phyloP scores from a whole-genome alignment of 1,284 basidiomycete species.

The Leccinum fallax region DNA sequence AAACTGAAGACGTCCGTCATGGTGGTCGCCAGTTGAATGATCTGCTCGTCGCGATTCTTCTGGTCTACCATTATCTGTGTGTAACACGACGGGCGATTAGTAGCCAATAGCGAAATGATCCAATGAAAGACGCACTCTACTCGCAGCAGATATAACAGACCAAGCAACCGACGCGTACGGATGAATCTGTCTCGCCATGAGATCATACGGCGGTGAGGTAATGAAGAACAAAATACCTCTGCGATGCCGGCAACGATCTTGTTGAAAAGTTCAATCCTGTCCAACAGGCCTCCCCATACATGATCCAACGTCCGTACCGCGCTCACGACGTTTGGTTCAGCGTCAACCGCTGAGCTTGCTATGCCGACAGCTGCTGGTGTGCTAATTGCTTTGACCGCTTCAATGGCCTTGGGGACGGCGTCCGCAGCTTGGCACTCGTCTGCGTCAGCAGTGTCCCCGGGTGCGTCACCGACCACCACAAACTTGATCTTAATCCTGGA shows the following conservation, averaged over 20 bases:
- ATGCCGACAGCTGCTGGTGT: no score
- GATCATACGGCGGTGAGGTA: no score
- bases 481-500: not conserved
- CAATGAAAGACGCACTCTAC: not conserved
- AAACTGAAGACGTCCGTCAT: not conserved
- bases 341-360: not conserved
- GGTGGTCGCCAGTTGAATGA: not conserved
- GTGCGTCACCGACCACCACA: no score
- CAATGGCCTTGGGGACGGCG: not conserved
- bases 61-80: not conserved
- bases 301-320: no score
- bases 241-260: no score
- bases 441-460: no score
- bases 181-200: no score
- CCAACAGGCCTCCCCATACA: not conserved
- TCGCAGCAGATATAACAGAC: not conserved
- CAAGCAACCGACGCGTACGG: no score
- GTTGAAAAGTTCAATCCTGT: no score
- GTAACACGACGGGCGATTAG: not conserved
- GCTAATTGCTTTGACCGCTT: not conserved
- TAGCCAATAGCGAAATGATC: not conserved
- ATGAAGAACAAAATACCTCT: no score
- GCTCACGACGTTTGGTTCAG: no score
- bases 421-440: not conserved
- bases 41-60: not conserved